phyloP scores from a whole-genome alignment of 2,329 filamentous ascomycete species.

The Endothia cerciana region DNA sequence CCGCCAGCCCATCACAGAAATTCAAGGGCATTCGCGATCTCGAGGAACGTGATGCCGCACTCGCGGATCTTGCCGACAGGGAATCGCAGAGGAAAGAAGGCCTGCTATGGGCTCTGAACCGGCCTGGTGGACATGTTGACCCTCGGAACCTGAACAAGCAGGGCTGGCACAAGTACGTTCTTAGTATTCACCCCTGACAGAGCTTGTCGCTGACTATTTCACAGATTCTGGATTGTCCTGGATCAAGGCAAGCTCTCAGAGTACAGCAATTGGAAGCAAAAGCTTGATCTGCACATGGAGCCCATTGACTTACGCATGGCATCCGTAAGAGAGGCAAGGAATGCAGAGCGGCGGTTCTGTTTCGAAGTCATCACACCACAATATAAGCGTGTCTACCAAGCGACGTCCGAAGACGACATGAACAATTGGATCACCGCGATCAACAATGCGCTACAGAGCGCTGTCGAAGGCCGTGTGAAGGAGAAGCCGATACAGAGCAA shows the following conservation, averaged over 20 bases:
- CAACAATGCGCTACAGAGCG: conserved; percentile 96
- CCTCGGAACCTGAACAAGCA: conserved; percentile 95
- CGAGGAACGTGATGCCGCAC: conserved; percentile 75
- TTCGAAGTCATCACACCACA: conserved; percentile 98
- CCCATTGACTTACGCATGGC: conserved; percentile 97
- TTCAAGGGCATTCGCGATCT: conserved; percentile 94
- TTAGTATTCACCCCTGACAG: neutral
- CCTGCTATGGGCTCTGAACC: conserved; percentile 89
- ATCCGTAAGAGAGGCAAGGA: conserved; percentile 92
- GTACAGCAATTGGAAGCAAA: conserved; percentile 99
- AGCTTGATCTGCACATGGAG: conserved; percentile 94
- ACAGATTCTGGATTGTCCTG: conserved; percentile 95
- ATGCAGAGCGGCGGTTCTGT: conserved; percentile 92
- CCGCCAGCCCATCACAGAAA: conserved; percentile 58
- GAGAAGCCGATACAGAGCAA: conserved; percentile 51
- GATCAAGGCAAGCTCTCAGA: conserved; percentile 96
- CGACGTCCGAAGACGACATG: conserved; percentile 97
- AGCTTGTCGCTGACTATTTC: conserved; percentile 27
- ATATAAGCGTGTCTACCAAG: conserved; percentile 95
- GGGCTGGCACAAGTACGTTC: conserved; percentile 93
- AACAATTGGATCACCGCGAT: conserved; percentile 94
- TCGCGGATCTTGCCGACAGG: conserved; percentile 56
- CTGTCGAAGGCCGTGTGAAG: conserved; percentile 78
- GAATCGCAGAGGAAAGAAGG: conserved; percentile 84
- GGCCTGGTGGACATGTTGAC: conserved; percentile 91